Conservation (phyloP, 768 basidiomycete genomes). For the Mrakia hoshinonis region DNA sequence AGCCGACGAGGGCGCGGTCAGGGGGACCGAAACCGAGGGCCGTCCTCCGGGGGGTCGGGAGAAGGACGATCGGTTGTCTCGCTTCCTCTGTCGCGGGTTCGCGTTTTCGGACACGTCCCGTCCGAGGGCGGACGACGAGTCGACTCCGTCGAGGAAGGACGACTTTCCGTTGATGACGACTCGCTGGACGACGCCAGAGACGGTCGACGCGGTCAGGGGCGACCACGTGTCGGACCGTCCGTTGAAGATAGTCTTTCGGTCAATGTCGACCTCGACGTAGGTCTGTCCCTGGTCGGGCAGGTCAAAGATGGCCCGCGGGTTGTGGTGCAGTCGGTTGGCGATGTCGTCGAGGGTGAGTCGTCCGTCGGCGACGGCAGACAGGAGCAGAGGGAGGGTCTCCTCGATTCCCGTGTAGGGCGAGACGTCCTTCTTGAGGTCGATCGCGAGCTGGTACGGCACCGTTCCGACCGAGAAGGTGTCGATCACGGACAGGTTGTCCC, state of each 20-base stretch:
- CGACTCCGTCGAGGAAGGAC: constrained; percentile 70
- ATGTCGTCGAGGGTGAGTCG: constrained; percentile 76
- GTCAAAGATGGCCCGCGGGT: constrained; percentile 83
- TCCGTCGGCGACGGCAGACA: constrained; percentile 73
- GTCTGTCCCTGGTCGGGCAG: constrained; percentile 78
- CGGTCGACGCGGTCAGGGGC: constrained; percentile 56
- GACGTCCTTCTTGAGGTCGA: constrained; percentile 53
- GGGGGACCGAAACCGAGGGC: constrained; percentile 32
- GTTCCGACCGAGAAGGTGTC: constrained; percentile 85
- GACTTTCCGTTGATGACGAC: constrained; percentile 86
- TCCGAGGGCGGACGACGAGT: constrained; percentile 48
- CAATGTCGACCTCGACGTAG: constrained; percentile 84
- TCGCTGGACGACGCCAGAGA: constrained; percentile 73
- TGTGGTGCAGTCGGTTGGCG: constrained; percentile 73
- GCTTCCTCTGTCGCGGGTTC: constrained; percentile 33
- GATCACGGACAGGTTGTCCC: constrained; percentile 72
- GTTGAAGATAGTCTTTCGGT: constrained; percentile 57
- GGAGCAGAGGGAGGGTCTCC: constrained; percentile 76
- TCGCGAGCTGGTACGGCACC: constrained; percentile 67
- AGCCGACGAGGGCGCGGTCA: constrained; percentile 26
- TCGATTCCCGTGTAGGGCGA: constrained; percentile 71
- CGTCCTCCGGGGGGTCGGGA: constrained; percentile 32
- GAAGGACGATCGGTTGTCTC: constrained; percentile 38
- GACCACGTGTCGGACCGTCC: constrained; percentile 60
- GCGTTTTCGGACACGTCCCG: constrained; percentile 41